Conservation (phyloP, 352 stramenopile species). For the Phytophthora ramorum region DNA sequence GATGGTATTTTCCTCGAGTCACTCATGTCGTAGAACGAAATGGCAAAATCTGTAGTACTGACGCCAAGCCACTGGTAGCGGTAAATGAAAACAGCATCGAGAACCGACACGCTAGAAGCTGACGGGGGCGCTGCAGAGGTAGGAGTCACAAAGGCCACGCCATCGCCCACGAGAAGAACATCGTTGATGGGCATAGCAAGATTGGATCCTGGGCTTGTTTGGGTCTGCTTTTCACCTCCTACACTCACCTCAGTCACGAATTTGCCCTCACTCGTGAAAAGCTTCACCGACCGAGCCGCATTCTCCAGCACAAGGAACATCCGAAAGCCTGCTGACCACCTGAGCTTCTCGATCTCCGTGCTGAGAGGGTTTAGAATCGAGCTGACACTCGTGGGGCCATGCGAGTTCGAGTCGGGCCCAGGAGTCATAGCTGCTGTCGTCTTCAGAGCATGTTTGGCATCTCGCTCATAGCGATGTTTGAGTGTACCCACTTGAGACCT, state of each 20-base stretch:
- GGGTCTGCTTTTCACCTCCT: constrained; percentile 27
- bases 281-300: constrained; percentile 67
- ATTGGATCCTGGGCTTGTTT: constrained; percentile 4
- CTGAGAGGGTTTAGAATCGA: constrained; percentile 41
- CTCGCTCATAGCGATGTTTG: constrained; percentile 80
- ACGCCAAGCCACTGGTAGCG: constrained; percentile 69
- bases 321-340: constrained; percentile 70
- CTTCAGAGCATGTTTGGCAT: constrained; percentile 63
- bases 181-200: constrained; percentile 12
- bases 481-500: constrained; percentile 47
- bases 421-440: constrained; percentile 27
- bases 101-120: constrained; percentile 53
- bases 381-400: constrained; percentile 6
- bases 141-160: constrained; percentile 26
- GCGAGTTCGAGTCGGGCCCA: neutral
- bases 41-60: constrained; percentile 80
- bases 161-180: constrained; percentile 30
- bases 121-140: constrained; percentile 14
- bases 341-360: constrained; percentile 67
- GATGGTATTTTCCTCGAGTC: constrained; percentile 49
- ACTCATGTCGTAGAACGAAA: constrained; percentile 84
- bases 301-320: constrained; percentile 75
- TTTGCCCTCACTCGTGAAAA: constrained; percentile 64
- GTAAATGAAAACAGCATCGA: constrained; percentile 73
- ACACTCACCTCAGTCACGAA: constrained; percentile 60